Evolutionary conservation across 495 filamentous ascomycete genomes (phyloP), one percentile per base, ranked within the genome.

Genomic region (Daldinia grandis): DNA sequence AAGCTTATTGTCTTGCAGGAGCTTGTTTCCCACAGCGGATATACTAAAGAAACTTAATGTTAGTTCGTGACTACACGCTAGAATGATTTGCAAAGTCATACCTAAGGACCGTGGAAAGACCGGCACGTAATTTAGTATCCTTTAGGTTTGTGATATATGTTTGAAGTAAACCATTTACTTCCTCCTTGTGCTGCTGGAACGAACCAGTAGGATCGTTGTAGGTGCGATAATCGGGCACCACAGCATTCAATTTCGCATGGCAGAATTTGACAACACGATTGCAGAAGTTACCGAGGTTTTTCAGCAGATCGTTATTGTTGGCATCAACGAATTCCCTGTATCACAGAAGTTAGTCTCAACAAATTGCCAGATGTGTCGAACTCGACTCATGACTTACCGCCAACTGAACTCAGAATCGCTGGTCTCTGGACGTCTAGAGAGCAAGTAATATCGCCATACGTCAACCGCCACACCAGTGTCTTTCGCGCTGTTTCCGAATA

Each of bases 191-290:
- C 42, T 59, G 72, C 64, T 84, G 78, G 57, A 83, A 76, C 12
- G 75, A 64, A 31, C 82, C 80, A 14, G 85, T 82, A 1, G 61
- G 30, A 24, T 73, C 70, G 60, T 86, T 90, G 74, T 93, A 89
- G 3, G 76, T 78, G 5, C 77, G 61, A 69, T 87, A 94, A 62
- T 93, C 89, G 19, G 94, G 93, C 12, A 96, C 82, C 33, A 86
- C 81, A 35, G 87, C 88, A 66, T 87, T 85, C 74, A 92, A 89
- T 70, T 90, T 90, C 17, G 91, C 89, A 74, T 93, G 89, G 62
- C 92, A 89, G 72, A 97, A 94, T 80, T 98, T 98, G 81, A 98
- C 84, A 51, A 98, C 87, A 25, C 95, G 92, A 79, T 97, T 95
- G 76, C 95, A 92, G 64, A 97, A 92, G 82, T 98, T 98, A 54